Conservation (phyloP, 768 basidiomycete species). For the Mycena leptocephala region DNA sequence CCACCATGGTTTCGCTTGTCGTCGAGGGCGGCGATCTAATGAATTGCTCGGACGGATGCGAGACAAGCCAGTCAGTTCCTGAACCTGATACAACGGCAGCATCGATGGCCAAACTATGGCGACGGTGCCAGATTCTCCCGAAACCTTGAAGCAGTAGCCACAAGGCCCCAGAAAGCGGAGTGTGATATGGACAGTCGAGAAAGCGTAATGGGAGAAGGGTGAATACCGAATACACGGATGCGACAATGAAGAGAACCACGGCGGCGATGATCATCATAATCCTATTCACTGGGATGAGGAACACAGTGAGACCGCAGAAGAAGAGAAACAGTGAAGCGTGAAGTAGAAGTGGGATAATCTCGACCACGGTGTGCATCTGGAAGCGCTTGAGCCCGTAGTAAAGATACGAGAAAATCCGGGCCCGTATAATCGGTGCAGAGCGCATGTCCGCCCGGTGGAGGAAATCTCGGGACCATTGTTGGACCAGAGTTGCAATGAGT, state of each 20-base stretch:
- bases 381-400: neutral
- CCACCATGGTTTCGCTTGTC: neutral
- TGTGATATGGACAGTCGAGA: neutral
- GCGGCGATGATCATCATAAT: neutral
- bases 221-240: neutral
- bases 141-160: neutral
- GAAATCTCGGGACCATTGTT: neutral
- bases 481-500: neutral
- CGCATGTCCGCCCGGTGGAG: neutral
- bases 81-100: too few relatives aligned
- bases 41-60: neutral
- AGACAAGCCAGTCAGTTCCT: too few relatives aligned
- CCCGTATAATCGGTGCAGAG: neutral
- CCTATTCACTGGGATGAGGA: neutral
- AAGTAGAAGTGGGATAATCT: neutral
- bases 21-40: fast-evolving
- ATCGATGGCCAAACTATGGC: neutral
- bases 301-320: neutral
- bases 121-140: neutral
- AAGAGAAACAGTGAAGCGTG: neutral
- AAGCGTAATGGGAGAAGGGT: neutral
- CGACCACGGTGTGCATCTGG: neutral
- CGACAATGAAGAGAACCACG: neutral
- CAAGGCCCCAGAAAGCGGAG: neutral
- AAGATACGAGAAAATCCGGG: neutral